These are phyloP conservation scores for Dryadomyces sulphureus DNA, from an alignment of 2,329 filamentous ascomycete species.

Conservation along the genomic window DNA sequence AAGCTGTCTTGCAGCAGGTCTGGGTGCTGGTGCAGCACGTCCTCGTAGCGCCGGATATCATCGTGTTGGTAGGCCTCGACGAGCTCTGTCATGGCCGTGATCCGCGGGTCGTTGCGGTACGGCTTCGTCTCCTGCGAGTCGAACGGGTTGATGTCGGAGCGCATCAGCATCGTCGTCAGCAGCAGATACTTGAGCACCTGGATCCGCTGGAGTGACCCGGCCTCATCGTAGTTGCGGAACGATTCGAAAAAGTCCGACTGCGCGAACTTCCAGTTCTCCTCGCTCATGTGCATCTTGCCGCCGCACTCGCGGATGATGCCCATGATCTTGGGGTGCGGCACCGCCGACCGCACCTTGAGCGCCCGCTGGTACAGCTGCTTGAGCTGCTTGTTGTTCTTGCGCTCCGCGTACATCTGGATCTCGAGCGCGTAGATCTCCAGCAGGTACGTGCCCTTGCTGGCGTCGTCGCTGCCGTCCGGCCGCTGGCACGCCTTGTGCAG, in stretches of 20 bases:
- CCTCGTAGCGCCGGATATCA: conserved; percentile 84
- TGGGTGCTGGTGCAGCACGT: conserved; percentile 70
- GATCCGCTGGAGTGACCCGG: conserved; percentile 86
- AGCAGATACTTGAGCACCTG: conserved; percentile 96
- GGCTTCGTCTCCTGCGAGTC: conserved; percentile 98
- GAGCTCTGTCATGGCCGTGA: conserved; percentile 91
- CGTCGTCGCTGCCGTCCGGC: conserved; percentile 77
- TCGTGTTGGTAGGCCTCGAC: conserved; percentile 94
- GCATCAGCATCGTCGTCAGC: conserved; percentile 95
- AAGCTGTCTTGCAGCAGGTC: conserved; percentile 86
- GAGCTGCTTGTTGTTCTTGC: conserved; percentile 91
- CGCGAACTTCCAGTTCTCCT: conserved; percentile 97
- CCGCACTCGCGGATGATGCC: conserved; percentile 97
- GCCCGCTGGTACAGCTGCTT: conserved; percentile 87
- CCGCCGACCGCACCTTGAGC: conserved; percentile 84
- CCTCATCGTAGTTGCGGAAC: conserved; percentile 97
- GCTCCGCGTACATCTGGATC: conserved; percentile 97
- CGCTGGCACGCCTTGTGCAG: conserved; percentile 79
- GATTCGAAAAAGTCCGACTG: conserved; percentile 98
- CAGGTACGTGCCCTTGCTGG: conserved; percentile 90
- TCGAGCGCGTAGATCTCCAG: conserved; percentile 93
- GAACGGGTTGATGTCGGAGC: conserved; percentile 96
- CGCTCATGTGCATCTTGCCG: conserved; percentile 99
- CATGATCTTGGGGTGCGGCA: conserved; percentile 98
- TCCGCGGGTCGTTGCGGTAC: conserved; percentile 88